Base-by-base conservation (phyloP, 1,139 yeast genomes). In the Geotrichum carabidarum region DNA sequence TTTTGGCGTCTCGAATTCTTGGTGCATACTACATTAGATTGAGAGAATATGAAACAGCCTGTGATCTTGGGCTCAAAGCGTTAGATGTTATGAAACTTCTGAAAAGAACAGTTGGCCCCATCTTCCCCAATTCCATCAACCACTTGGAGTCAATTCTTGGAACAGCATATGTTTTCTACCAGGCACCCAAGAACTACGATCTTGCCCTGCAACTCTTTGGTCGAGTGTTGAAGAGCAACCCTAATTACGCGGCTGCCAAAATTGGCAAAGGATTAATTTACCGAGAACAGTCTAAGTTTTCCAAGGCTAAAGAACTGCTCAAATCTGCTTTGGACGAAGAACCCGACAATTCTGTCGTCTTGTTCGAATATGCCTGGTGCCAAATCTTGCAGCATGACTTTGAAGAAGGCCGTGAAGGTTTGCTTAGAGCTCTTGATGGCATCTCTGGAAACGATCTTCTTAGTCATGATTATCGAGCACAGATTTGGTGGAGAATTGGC, bases 171-270 rank as follows among this genome's bases (percentile, higher is more conserved):
- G 88, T 95, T 0, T 85, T 86, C 65, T 79, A 83, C 65, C 96
- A 91, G 66, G 87, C 96, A 0, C 99, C 98, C 5, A 89, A 89
- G 68, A 86, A 91, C 68, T 89, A 82, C 65, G 76, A 79, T 8
- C 76, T 84, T 41, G 98, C 99, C 0, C 68, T 86, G 45, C 81
- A 80, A 48, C 71, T 90, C 31, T 93, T 86, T 68, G 86, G 85
- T 51, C 73, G 76, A 35, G 80, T 90, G 8, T 73, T 88, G 34
- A 63, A 63, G 2, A 71, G 72, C 2, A 80, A 79, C 52, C 81
- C 83, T 0, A 63, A 70, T 1, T 81, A 83, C 62, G 71, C 77
- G 3, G 77, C 77, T 49, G 95, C 96, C 0, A 76, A 79, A 59
- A 78, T 91, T 37, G 98, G 98, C 11, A 86, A 86, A 66, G 95